Evolutionary conservation across 164 flowering plant species (phyloP), one percentile per base, ranked within the genome.

Genomic region (Aristolochia fimbriata): DNA sequence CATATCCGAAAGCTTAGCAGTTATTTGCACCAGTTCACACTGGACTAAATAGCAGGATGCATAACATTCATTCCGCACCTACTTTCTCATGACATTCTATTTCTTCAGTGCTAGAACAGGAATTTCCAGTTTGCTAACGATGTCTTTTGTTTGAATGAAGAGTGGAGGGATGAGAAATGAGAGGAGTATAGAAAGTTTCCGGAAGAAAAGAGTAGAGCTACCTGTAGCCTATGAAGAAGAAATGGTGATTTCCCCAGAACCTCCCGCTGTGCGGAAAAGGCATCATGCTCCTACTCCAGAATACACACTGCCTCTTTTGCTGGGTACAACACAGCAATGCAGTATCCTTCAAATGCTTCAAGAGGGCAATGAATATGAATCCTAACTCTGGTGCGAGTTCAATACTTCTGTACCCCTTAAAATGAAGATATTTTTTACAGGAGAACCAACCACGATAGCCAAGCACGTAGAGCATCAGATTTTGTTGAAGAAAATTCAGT

Each of bases 211-310:
- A 46, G 50, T 37, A 51, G 85, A 80, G 47, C 27, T 69, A 19
- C 41, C 62, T 7, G 66, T 16, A 23, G 48, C 60, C 62, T 62
- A 63, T 33, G 69, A 70, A 55, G 74, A 69, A 50, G 70, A 63
- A 23, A 55, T 37, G 13, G 70, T 47, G 20, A 65, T 22, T 58
- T 67, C 71, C 2, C 30, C 47, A 0, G 70, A 61, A 60, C 74
- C 70, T 15, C 76, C 77, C 0, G 69, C 74, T 23, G 73, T 76
- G 63, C 76, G 84, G 0, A 80, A 79, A 67, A 74, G 83, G 78
- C 83, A 80, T 59, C 84, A 78, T 64, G 72, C 72, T 2, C 73
- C 68, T 2, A 58, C 61, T 37, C 59, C 58, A 15, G 43, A 37
- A 37, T 37, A 37, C 8, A 10, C 43, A 37, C 7, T 37, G 43